phyloP scores from a whole-genome alignment of 2,329 filamentous ascomycete genomes.

The Beauveria pseudobassiana region DNA sequence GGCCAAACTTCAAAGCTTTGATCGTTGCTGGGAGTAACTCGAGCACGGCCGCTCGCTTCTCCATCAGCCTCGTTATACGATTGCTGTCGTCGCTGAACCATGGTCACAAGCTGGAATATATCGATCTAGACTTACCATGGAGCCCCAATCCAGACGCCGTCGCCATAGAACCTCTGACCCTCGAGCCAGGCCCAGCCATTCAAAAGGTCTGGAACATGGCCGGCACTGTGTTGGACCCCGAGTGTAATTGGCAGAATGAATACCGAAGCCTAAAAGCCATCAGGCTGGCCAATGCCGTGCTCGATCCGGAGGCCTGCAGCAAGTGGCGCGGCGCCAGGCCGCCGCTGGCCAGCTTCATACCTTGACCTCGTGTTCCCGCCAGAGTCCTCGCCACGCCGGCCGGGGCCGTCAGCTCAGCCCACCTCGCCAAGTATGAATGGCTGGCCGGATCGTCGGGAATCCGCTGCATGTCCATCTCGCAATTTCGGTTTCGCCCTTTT shows the following conservation, averaged over 20 bases:
- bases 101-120: constrained; percentile 20
- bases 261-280: constrained; percentile 14
- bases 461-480: constrained; percentile 25
- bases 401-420: constrained; percentile 21
- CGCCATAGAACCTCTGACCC: constrained; percentile 4
- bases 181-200: constrained; percentile 1
- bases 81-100: constrained; percentile 21
- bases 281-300: constrained; percentile 20
- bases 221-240: constrained; percentile 3
- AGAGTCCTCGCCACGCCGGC: constrained; percentile 16
- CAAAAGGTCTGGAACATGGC: constrained; percentile 8
- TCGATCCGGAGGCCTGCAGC: constrained; percentile 19
- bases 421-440: constrained; percentile 28
- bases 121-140: constrained; percentile 25
- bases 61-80: neutral
- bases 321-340: constrained; percentile 21
- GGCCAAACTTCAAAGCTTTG: constrained; percentile 24
- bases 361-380: constrained; percentile 29
- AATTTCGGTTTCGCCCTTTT: constrained; percentile 27
- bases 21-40: constrained; percentile 17
- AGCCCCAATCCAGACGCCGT: constrained; percentile 1
- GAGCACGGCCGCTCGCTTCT: constrained; percentile 10
- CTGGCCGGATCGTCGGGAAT: constrained; percentile 27
- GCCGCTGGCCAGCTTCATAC: constrained; percentile 22
- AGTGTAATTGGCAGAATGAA: constrained; percentile 3